Percentiles rank a stretch among this genome's conserved stretches.
These are phyloP conservation scores for Pythium insidiosum DNA, from an alignment of 352 stramenopile species.

Conservation along the genomic window DNA sequence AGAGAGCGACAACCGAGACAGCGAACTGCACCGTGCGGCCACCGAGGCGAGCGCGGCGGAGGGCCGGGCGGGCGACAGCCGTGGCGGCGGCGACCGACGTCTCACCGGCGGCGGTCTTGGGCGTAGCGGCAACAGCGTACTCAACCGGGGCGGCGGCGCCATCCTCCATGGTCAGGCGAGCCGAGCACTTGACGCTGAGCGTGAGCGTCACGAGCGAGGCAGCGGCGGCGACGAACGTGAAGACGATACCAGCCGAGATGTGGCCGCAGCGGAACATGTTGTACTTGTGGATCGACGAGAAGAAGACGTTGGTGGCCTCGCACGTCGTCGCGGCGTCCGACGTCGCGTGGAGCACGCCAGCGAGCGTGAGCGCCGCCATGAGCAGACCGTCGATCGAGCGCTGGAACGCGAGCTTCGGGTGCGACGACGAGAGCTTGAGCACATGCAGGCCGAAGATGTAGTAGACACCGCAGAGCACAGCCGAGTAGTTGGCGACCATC, in stretches of 20 bases:
- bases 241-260: slow-evolving; percentile 25
- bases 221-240: slow-evolving; percentile 30
- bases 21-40: slow-evolving; percentile 25
- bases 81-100: slow-evolving; percentile 7
- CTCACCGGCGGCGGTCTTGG: slow-evolving; percentile 9
- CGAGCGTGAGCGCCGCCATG: slow-evolving; percentile 20
- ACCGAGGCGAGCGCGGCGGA: slow-evolving; percentile 21
- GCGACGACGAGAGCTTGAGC: slow-evolving; percentile 10
- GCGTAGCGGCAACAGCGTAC: slow-evolving; percentile 19
- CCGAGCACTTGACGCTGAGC: slow-evolving; percentile 34
- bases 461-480: slow-evolving; percentile 25
- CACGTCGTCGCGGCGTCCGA: slow-evolving; percentile 27
- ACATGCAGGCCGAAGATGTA: slow-evolving; percentile 21
- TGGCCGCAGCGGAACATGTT: slow-evolving; percentile 33
- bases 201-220: slow-evolving; percentile 23
- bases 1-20: slow-evolving; percentile 19
- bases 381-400: slow-evolving; percentile 20
- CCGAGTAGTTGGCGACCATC: slow-evolving; percentile 30
- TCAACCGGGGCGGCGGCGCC: slow-evolving; percentile 15
- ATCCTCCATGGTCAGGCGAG: no score
- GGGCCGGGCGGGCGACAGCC: slow-evolving; percentile 17
- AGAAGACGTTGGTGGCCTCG: slow-evolving; percentile 29
- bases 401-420: slow-evolving; percentile 21
- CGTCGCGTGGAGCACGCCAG: slow-evolving; percentile 23
- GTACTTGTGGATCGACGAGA: slow-evolving; percentile 31